Conservation (phyloP, 2,329 filamentous ascomycete genomes). For the Fusarium subglutinans region DNA sequence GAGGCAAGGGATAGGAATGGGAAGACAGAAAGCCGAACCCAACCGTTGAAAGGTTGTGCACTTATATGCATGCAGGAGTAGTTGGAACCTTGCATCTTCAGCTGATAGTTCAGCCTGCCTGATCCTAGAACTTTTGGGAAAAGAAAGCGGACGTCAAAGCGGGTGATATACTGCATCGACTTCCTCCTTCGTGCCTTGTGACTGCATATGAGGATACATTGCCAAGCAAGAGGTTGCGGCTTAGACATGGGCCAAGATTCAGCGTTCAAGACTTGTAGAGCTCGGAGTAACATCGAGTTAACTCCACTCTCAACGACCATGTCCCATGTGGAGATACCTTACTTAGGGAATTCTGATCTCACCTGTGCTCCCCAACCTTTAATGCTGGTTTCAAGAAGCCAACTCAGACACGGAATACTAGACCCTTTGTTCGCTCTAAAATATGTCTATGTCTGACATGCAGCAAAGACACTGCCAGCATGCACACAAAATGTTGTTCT, state of each 20-base stretch:
- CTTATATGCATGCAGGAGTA: neutral
- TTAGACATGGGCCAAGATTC: slow-evolving; percentile 3
- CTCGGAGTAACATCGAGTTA: neutral
- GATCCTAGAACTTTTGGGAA: slow-evolving; percentile 7
- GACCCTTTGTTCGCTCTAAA: neutral
- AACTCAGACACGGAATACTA: neutral
- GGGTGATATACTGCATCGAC: slow-evolving; percentile 6
- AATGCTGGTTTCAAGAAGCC: neutral
- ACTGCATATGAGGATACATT: slow-evolving; percentile 16
- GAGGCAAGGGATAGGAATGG: neutral
- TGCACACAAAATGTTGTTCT: neutral
- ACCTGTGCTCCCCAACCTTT: neutral
- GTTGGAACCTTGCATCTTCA: slow-evolving; percentile 7
- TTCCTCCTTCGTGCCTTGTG: slow-evolving; percentile 3
- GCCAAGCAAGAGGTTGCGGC: slow-evolving; percentile 1
- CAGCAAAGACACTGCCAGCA: neutral
- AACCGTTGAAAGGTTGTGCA: neutral
- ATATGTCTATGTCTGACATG: neutral
- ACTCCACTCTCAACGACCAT: slow-evolving; percentile 1
- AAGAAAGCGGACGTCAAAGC: slow-evolving; percentile 33
- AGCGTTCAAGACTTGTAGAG: slow-evolving; percentile 4
- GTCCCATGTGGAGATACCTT: neutral
- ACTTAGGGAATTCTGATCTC: slow-evolving; percentile 14
- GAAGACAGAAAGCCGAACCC: neutral
- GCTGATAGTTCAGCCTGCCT: slow-evolving; percentile 28